A percentile compares a stretch with the other conserved stretches of the same genome.
These are phyloP conservation scores for Myxozyma kluyveri DNA, from an alignment of 805 yeast species.

Conservation along the genomic window DNA sequence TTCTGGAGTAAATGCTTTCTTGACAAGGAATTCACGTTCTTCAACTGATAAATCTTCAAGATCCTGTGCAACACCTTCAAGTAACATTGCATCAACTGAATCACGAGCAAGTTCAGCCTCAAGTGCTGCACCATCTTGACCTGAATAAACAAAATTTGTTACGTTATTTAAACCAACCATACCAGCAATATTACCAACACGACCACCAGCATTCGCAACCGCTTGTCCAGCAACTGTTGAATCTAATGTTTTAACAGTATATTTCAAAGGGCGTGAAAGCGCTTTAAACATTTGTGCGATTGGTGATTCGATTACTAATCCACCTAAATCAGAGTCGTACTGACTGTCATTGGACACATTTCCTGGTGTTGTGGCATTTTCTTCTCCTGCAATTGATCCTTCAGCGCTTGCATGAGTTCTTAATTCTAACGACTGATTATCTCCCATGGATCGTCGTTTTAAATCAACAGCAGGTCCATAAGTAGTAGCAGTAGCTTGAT, in stretches of 20 bases:
- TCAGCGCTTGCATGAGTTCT: constrained; percentile 1
- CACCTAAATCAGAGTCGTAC: constrained; percentile 9
- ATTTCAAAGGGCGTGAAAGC: constrained; percentile 11
- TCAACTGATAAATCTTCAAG: constrained; percentile 30
- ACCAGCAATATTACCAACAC: constrained; percentile 13
- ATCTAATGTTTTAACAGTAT: constrained; percentile 3
- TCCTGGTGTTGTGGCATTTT: not conserved
- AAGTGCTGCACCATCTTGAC: constrained; percentile 12
- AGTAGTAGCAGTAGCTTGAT: not conserved
- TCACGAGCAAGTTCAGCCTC: constrained; percentile 20
- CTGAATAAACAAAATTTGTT: constrained; percentile 24
- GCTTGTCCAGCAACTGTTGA: constrained; percentile 10
- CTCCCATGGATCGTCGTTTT: not conserved
- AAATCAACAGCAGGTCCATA: not conserved
- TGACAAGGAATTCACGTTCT: constrained; percentile 32
- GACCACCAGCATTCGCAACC: constrained; percentile 5
- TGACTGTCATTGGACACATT: not conserved
- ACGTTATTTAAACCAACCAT: constrained; percentile 8
- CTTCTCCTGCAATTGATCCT: not conserved
- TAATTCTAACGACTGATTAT: not conserved
- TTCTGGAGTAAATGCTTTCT: constrained; percentile 38
- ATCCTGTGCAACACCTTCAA: constrained; percentile 35
- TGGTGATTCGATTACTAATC: constrained; percentile 17
- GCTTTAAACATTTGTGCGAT: constrained; percentile 12
- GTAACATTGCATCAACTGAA: constrained; percentile 23